Conservation (phyloP, 768 basidiomycete species). For the Phanerodontia chrysosporium region DNA sequence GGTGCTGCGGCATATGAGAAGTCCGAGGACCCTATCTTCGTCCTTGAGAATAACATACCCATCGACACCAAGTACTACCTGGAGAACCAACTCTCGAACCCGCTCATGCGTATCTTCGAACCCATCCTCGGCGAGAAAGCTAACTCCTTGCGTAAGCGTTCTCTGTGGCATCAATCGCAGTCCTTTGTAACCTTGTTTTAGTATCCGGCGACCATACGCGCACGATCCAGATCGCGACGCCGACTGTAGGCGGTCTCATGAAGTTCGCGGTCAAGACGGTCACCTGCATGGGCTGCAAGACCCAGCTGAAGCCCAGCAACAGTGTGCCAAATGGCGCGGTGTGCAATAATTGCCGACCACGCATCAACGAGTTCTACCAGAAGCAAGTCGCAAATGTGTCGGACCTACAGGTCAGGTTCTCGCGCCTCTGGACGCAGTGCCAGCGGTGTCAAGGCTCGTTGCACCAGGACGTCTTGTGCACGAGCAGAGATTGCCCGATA, state of each 20-base stretch:
- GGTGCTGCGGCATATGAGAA: slow-evolving; percentile 99
- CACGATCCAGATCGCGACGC: slow-evolving; percentile 93
- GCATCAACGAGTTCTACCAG: slow-evolving; percentile 86
- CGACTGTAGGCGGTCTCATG: slow-evolving; percentile 95
- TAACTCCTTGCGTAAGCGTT: slow-evolving; percentile 63
- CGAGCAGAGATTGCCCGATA: slow-evolving; percentile 96
- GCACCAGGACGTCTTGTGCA: slow-evolving; percentile 97
- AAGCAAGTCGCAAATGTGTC: slow-evolving; percentile 77
- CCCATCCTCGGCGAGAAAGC: slow-evolving; percentile 95
- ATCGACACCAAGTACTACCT: slow-evolving; percentile 98
- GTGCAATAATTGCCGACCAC: slow-evolving; percentile 87
- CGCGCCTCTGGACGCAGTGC: slow-evolving; percentile 97
- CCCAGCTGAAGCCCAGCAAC: slow-evolving; percentile 73
- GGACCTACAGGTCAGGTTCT: slow-evolving; percentile 83
- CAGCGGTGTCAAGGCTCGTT: slow-evolving; percentile 98
- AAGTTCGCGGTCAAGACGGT: slow-evolving; percentile 96
- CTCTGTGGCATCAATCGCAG: background rate
- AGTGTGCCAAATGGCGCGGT: slow-evolving; percentile 81
- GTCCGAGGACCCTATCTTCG: slow-evolving; percentile 96
- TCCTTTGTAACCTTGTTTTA: slow-evolving; percentile 28
- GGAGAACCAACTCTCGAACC: slow-evolving; percentile 96
- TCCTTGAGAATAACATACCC: slow-evolving; percentile 95
- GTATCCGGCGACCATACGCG: slow-evolving; percentile 96
- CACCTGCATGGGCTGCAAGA: slow-evolving; percentile 95
- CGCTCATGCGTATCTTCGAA: slow-evolving; percentile 95